phyloP scores from a whole-genome alignment of 192 early-diverging fungal genomes.

The Funneliformis geosporum region DNA sequence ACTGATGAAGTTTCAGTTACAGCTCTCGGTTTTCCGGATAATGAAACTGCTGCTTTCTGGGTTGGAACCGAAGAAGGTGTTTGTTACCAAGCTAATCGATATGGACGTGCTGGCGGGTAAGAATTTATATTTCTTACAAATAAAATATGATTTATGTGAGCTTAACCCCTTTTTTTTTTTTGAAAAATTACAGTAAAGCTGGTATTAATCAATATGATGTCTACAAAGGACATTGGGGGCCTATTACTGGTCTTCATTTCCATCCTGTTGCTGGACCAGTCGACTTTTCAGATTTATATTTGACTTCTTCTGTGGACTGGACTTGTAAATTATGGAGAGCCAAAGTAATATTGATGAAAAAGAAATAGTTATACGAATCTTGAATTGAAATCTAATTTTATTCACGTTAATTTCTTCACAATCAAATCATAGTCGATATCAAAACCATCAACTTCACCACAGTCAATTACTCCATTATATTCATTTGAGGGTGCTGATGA shows the following conservation, averaged over 20 bases:
- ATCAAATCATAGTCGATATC: slow-evolving; percentile 44
- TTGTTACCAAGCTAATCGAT: slow-evolving; percentile 93
- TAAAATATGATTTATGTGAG: slow-evolving; percentile 2
- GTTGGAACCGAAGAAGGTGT: slow-evolving; percentile 96
- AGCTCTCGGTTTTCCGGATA: slow-evolving; percentile 84
- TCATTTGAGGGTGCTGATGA: slow-evolving; percentile 93
- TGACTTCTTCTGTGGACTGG: slow-evolving; percentile 96
- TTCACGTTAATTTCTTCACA: not conserved
- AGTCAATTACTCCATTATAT: slow-evolving; percentile 64
- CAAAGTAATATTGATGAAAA: slow-evolving; percentile 42
- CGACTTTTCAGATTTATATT: slow-evolving; percentile 89
- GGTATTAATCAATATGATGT: slow-evolving; percentile 86
- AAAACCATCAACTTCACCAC: slow-evolving; percentile 51
- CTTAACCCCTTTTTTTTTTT: not conserved
- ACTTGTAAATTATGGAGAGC: slow-evolving; percentile 94
- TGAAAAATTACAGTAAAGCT: slow-evolving; percentile 70
- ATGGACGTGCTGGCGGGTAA: slow-evolving; percentile 91
- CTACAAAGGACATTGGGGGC: slow-evolving; percentile 87
- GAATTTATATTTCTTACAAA: not conserved
- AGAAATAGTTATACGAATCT: not conserved
- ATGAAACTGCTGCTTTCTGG: slow-evolving; percentile 91
- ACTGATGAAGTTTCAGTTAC: slow-evolving; percentile 96
- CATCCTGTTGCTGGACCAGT: slow-evolving; percentile 80
- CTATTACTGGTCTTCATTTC: slow-evolving; percentile 87
- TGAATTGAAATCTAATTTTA: not conserved